phyloP scores from a whole-genome alignment of 192 early-diverging fungal species.

The Dimargaris xerosporica region DNA sequence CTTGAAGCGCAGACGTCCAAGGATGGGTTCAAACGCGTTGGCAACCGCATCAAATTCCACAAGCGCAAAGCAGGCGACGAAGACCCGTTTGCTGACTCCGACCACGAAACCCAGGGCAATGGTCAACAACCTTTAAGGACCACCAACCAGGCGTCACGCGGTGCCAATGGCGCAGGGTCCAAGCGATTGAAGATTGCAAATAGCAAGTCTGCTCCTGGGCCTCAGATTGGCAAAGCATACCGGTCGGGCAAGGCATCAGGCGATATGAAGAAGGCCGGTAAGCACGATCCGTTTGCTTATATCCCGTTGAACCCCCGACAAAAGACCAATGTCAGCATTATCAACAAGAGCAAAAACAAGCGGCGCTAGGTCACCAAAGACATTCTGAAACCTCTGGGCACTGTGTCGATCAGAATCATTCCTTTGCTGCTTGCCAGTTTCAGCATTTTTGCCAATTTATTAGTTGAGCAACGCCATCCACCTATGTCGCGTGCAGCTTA shows the following conservation, averaged over 20 bases:
- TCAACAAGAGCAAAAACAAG: neutral
- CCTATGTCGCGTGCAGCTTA: too few species aligned
- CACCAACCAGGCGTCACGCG: conserved; percentile 38
- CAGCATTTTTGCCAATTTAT: too few species aligned
- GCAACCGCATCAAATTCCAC: conserved; percentile 81
- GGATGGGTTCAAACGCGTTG: conserved; percentile 71
- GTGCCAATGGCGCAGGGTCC: conserved; percentile 15
- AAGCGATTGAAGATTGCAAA: conserved; percentile 21
- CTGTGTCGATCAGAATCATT: too few species aligned
- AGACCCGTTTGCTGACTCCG: neutral
- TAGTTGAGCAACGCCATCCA: too few species aligned
- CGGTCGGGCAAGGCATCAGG: conserved; percentile 74
- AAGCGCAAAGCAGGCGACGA: conserved; percentile 42
- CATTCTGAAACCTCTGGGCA: too few species aligned
- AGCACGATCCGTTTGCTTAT: conserved; percentile 89
- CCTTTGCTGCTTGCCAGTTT: neutral
- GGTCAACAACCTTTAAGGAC: too few species aligned
- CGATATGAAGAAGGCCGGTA: conserved; percentile 79
- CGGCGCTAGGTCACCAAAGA: neutral
- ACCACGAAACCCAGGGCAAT: conserved; percentile 37
- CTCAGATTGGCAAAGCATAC: conserved; percentile 58
- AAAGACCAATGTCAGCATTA: conserved; percentile 32
- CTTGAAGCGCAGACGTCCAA: conserved; percentile 59
- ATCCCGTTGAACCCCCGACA: conserved; percentile 67
- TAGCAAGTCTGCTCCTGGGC: conserved; percentile 14